These are phyloP conservation scores for Solanum okadae DNA, from an alignment of 257 asterid genomes.

Conservation along the genomic window DNA sequence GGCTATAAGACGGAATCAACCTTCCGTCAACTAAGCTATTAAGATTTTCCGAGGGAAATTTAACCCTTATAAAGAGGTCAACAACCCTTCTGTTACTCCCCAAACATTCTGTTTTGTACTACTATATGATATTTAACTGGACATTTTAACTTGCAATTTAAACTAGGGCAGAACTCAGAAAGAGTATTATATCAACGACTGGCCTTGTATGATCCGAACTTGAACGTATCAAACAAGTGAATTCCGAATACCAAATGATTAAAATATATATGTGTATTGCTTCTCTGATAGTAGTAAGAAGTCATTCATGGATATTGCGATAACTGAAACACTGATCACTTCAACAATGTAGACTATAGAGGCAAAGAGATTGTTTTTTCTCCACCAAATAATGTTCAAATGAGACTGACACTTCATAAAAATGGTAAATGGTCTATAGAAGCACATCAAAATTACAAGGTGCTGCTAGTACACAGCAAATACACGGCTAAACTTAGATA, in stretches of 20 bases:
- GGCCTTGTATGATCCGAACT: neutral
- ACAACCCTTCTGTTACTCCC: neutral
- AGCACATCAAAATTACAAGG: neutral
- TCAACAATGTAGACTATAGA: neutral
- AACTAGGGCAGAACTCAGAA: neutral
- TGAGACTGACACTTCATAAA: neutral
- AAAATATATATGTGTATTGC: no score
- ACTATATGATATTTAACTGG: no score
- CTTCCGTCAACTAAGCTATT: neutral
- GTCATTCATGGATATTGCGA: neutral
- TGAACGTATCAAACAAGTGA: neutral
- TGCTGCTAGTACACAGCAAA: constrained; percentile 21
- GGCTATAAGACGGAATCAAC: neutral
- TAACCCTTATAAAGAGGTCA: no score
- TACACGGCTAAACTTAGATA: constrained; percentile 20
- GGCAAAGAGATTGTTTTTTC: neutral
- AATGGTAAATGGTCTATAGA: neutral
- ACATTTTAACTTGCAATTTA: neutral
- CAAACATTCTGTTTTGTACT: neutral
- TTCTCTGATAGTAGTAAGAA: no score
- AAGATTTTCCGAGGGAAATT: no score
- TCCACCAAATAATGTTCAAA: neutral
- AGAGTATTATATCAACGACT: neutral
- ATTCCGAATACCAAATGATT: neutral
- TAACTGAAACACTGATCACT: neutral